Evolutionary conservation across 306 rosid genomes (phyloP), one percentile per base, ranked within the genome.

Genomic region (Citrullus mucosospermus): DNA sequence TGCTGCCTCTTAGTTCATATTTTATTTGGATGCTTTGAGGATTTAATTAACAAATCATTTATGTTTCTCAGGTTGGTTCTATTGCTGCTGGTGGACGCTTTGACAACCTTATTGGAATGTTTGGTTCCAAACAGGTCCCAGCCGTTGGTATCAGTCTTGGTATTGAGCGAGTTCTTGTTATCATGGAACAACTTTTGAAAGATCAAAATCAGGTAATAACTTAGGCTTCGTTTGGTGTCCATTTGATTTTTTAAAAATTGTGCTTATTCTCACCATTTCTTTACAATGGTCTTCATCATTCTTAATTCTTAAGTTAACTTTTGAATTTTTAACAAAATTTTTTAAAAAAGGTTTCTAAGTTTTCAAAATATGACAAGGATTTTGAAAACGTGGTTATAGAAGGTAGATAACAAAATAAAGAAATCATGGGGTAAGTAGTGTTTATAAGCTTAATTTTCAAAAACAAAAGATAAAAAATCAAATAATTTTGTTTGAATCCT

Each of bases 91-190:
- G 97, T 41, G 98, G 98, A 46, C 93, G 97, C 38, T 95, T 88
- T 70, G 98, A 92, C 91, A 88, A 89, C 82, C 95, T 95, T 38
- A 88, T 95, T 83, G 93, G 97, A 48, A 95, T 89, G 96, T 95
- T 95, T 75, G 96, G 98, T 63, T 83, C 95, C 63, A 95, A 85
- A 88, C 92, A 86, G 83, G 91, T 91, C 79, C 97, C 93, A 78
- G 92, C 98, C 46, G 93, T 95, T 84, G 98, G 98, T 79, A 86
- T 91, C n/a, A 95, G 98, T 81, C 93, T 95, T 81, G 98, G 98
- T 86, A 95, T 95, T 32, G 97, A 92, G 81, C 92, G 97, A 73
- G 97, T 95, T 65, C 91, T 95, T 87, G 80, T 89, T 75, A 95
- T 95, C 80, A 88, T 92, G 97, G 98, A 95, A 83, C 92, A 89